Base-by-base conservation (phyloP, 2,329 filamentous ascomycete species). In the Phialocephala subalpina region DNA sequence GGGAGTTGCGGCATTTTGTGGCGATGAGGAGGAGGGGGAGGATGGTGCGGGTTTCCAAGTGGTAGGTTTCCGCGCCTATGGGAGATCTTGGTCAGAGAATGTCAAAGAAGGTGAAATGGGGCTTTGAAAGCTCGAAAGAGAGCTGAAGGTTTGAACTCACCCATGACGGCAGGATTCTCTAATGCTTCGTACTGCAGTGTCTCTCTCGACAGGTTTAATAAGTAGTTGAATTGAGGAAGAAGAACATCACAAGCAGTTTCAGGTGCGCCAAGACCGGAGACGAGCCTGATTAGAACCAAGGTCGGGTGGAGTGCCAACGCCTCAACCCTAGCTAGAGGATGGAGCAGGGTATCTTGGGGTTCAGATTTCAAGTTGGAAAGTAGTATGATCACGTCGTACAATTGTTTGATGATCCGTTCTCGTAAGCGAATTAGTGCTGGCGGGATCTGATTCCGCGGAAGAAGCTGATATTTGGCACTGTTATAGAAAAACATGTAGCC, bases 21-120 rank as follows among this genome's bases (percentile, higher is more conserved):
- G 87, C 88, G 16, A 89, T 85, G 2, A 90, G 83, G 67, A 86
- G 91, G 0, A 91, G 80, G 0, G 87, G 86, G 3, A 87, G 84
- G 2, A 91, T 82, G 62, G 90, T 87, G 35, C 88, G 70, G 36
- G 58, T 38, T 47, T 73, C 73, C 33, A 68, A 66, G 16, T 58
- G 62, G 58, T 69, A 72, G 1, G 60, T 59, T 63, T 71, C 66
- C 45, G 63, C 47, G 18, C 60, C 70, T 69, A 20, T 7, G 11
- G 8, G 6, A 12, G 20, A n/a, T 40, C 40, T 66, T 60, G 66
- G 59, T 12, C 25, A 8, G 8, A 33, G 22, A 49, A 22, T 33
- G 9, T 33, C 4, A 9, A 9, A 33, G 29, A 33, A 33, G 4
- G 29, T 4, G 29, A 33, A 33, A 5, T 33, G 29, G 29, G 29